Base-by-base conservation (phyloP, 495 filamentous ascomycete species). In the Lophiostoma macrostomum region DNA sequence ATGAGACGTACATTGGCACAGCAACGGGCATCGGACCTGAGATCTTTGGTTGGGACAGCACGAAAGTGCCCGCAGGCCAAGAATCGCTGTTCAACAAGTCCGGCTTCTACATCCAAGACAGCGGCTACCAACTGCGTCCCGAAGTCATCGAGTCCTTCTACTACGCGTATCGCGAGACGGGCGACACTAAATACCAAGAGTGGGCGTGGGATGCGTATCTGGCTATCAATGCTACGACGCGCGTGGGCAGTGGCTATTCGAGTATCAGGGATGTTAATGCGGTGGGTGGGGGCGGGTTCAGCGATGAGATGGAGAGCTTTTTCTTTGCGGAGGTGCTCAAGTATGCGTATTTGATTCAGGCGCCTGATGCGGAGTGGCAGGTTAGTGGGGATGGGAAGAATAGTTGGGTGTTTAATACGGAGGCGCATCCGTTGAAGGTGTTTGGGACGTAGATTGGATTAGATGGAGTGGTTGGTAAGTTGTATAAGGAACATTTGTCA, bases 281-380 rank as follows among this genome's bases (percentile, higher is more conserved):
- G 18, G 35, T 53, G 0, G 72, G 71, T 7, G 89, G 89, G 3
- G 88, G 85, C 4, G 66, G 68, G 4, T 54, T 41, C 20, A 31
- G 4, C 28, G 82, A 94, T 57, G 82, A 83, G 64, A 85, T 91
- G 75, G 90, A 95, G 73, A 91, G 86, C 60, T 95, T 94, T 73
- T 82, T 88, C 70, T 91, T 93, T 65, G 90, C 90, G 0, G 90
- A 96, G 73, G 86, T 91, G 44, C 54, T 94, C 61, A 96, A 96
- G 74, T 96, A 95, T 69, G 71, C 75, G 19, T 94, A 87, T 65
- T 61, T 95, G 49, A 82, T 86, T 46, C 79, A 84, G 45, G 73
- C 77, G 16, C 73, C 68, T 53, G 71, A 28, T 72, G 78, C 74
- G 4, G 72, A 71, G n/a, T 88, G 78, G 75, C 84, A 88, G 66